Evolutionary conservation across 2,329 filamentous ascomycete genomes (phyloP).

Genomic region (Penicillium sp.): DNA sequence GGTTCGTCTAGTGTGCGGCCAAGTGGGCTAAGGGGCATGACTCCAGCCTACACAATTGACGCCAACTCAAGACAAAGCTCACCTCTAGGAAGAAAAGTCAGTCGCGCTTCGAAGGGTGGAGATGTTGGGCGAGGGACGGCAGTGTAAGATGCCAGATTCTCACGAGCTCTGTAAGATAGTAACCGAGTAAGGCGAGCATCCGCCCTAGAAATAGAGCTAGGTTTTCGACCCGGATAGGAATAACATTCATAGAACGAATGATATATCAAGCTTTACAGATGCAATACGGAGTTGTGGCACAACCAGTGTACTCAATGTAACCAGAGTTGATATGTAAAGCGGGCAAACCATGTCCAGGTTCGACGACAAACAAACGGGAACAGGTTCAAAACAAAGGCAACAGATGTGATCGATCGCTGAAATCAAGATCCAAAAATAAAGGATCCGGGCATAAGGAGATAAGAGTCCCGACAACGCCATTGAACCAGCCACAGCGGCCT

Average conservation of each 20-base stretch:
- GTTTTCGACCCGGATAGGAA: not conserved
- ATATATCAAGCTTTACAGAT: not conserved
- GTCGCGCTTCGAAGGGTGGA: conserved; percentile 35
- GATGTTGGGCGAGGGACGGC: conserved; percentile 36
- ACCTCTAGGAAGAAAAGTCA: conserved; percentile 40
- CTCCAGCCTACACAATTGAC: conserved; percentile 27
- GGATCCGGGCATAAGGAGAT: conserved; percentile 19
- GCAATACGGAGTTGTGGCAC: not conserved
- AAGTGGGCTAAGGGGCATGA: conserved; percentile 29
- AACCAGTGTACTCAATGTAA: conserved; percentile 10
- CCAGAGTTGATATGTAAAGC: conserved; percentile 21
- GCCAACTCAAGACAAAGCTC: conserved; percentile 31
- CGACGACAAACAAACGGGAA: conserved; percentile 7
- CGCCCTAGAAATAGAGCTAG: not conserved
- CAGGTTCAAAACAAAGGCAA: conserved; percentile 14
- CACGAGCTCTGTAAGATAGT: conserved; percentile 9
- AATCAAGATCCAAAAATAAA: conserved; percentile 21
- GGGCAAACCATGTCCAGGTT: conserved; percentile 22
- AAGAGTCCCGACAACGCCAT: conserved; percentile 22
- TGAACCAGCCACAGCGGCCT: conserved; percentile 19
- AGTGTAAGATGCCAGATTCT: conserved; percentile 8
- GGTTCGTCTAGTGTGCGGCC: conserved; percentile 29
- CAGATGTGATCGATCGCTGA: conserved; percentile 26
- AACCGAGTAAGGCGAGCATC: not conserved
- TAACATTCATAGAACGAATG: not conserved